Evolutionary conservation across 768 basidiomycete genomes (phyloP), one percentile per base, ranked within the genome.

Genomic region (Lactarius deliciosus): DNA sequence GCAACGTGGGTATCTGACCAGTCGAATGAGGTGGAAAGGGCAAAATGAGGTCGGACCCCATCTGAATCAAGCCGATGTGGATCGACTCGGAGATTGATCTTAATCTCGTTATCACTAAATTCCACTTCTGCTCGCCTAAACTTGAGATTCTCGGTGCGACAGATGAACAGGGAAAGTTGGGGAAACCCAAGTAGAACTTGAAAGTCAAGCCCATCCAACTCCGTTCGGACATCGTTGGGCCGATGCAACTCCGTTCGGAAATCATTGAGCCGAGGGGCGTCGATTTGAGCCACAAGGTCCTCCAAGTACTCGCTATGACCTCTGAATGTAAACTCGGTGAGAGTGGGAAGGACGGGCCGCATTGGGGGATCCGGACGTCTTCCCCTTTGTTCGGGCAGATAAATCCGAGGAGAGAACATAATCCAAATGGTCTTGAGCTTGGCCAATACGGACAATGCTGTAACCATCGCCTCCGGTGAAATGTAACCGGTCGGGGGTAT

Each of bases 231-330:
- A 30, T 5, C 5, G 28, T 16, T 16, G 53, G 16, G 25, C 16
- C 9, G 4, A 50, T 18, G 28, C 20, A n/a, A n/a, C 3, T 10
- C 9, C 9, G n/a, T 22, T 28, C 15, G 6, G 41, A 53, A 5
- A 30, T 5, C 5, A 15, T 16, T 16, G 53, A 54, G 25, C 16
- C 22, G 10, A 54, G 53, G 53, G 53, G 53, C 25, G 11, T 54
- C 53, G 15, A 54, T 54, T 54, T 54, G 45, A 2, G 28, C 41
- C 30, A 56, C 40, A 7, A 56, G 9, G 40, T 63, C 62, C 40
- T 63, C 54, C 28, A 56, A 32, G n/a, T 57, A 63, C 15, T 63
- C 28, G 32, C 41, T 34, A 16, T 15, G 9, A 9, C 62, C 41
- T 40, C 6, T 2, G 18, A 55, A 30, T 3, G 6, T 7, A 18